Base-by-base conservation (phyloP, 495 filamentous ascomycete species). In the Talaromyces adpressus region DNA sequence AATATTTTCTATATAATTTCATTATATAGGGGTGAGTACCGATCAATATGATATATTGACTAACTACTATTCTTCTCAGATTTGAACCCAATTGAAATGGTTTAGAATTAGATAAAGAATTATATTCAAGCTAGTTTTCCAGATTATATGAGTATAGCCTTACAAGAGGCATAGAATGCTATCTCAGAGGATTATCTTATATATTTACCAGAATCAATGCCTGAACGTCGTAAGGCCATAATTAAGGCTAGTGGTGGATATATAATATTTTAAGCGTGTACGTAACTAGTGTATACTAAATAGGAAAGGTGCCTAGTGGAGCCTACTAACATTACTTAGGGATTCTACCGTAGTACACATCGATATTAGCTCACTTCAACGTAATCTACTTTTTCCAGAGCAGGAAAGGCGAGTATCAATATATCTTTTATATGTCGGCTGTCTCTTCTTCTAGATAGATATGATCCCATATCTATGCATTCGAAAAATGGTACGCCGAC, bases 81-180 rank as follows among this genome's bases (percentile, higher is more conserved):
- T 25, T 58, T 58, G 54, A 58, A 58, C 29, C 54, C 54, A 25
- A 58, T 58, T 49, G 45, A 49, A 49, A 49, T 18, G 12, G 45
- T 14, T 49, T 49, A 14, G 45, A 49, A 49, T 49, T 58, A 16
- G 54, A 58, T 58, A 25, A 58, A 58, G 22, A 16, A 58, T 18
- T 58, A 8, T 8, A 58, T 58, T 7, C 23, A 58, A 58, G 54
- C 25, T 2, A 30, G 29, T 25, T 58, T 58, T 27, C 54, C 25
- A 18, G 54, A 58, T 6, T 2, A 27, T 20, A 25, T 58, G 54
- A 36, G 20, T 8, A 18, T 49, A 16, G 45, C 12, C 9, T 18
- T 49, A 18, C 1, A 49, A 49, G 45, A 49, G 3, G 45, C 45
- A 16, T 49, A 14, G 54, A 11, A 58, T 14, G 54, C 54, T 11